These are phyloP conservation scores for Aspergillus chevalieri DNA, from an alignment of 2,329 filamentous ascomycete species.

Conservation along the genomic window DNA sequence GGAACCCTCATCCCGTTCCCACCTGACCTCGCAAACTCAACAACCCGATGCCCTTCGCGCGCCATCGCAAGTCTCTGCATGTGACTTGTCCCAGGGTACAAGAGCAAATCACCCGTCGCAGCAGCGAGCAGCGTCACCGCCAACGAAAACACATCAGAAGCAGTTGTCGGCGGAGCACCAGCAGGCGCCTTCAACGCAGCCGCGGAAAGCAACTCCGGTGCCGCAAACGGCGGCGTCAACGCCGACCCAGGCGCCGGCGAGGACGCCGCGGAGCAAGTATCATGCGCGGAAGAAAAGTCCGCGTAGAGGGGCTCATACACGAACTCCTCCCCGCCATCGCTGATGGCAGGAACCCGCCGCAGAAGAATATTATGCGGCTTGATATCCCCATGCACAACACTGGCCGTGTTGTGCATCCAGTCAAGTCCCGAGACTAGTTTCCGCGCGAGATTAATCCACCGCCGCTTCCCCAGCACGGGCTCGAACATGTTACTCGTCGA, in stretches of 20 bases:
- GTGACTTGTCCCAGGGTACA: constrained; percentile 35
- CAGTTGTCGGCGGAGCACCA: constrained; percentile 25
- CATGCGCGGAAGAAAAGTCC: constrained; percentile 41
- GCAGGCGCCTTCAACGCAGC: constrained; percentile 30
- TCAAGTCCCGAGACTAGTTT: constrained; percentile 36
- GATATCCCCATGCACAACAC: constrained; percentile 44
- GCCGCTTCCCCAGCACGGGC: constrained; percentile 35
- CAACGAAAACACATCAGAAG: constrained; percentile 42
- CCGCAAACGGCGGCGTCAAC: constrained; percentile 41
- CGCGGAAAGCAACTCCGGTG: constrained; percentile 38
- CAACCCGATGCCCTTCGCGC: constrained; percentile 37
- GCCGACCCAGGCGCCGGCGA: constrained; percentile 24
- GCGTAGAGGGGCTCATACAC: constrained; percentile 37
- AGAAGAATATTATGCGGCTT: constrained; percentile 44
- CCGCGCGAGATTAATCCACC: constrained; percentile 37
- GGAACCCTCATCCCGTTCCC: constrained; percentile 34
- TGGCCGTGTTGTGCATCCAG: constrained; percentile 38
- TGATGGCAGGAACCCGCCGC: constrained; percentile 13
- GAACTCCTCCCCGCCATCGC: constrained; percentile 17
- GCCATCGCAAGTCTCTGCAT: constrained; percentile 41
- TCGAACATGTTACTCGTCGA: constrained; percentile 40
- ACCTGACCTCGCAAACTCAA: constrained; percentile 36
- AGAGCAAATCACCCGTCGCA: constrained; percentile 40
- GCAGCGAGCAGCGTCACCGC: constrained; percentile 41
- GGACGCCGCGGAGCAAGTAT: constrained; percentile 8